Base-by-base conservation (phyloP, 23 red algal species). In the Gracilaria gracilis region DNA sequence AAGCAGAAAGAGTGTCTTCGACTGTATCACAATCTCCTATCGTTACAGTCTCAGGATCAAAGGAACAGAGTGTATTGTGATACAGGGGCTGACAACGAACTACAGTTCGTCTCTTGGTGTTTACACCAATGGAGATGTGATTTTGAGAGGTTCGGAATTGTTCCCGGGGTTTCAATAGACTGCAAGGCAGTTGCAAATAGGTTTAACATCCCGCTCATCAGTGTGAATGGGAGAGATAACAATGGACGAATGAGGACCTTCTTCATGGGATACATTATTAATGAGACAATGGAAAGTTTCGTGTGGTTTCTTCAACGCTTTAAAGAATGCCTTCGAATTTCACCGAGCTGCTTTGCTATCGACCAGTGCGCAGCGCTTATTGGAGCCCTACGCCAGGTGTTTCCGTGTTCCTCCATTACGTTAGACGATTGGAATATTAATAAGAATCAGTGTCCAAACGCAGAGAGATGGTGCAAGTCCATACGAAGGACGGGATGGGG, bases 61-160 rank as follows among this genome's bases (percentile, higher is more conserved):
- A 1, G 74, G 27, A 44, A 25, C 27, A 24, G 5, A 50, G 21
- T 57, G 5, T 79, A 49, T 42, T 50, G 29, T 42, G 14, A 4
- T 2, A 79, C 46, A 53, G 27, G 16, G 9, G 27, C 8, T 16
- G 4, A 14, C 39, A 29, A 32, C 74, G 16, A 23, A 31, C 35
- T 79, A 14, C 74, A 79, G 37, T 79, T 42, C 51, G 42, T 51
- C 2, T 3, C 46, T 50, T 79, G 74, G 74, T 31, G 35, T 7
- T 79, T 79, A 5, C 2, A 50, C 3, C 37, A 57, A 9, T 79
- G 74, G 39, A 2, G 74, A 33, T 8, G 27, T 2, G 74, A 51
- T 28, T 79, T 51, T 16, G 74, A 79, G 74, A 40, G 74, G 2
- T 79, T 49, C 50, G 39, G 74, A 21, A 79, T 79, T 2, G 42